Conservation (phyloP, 371 early-diverging fungal genomes). For the Blakeslea trispora region DNA sequence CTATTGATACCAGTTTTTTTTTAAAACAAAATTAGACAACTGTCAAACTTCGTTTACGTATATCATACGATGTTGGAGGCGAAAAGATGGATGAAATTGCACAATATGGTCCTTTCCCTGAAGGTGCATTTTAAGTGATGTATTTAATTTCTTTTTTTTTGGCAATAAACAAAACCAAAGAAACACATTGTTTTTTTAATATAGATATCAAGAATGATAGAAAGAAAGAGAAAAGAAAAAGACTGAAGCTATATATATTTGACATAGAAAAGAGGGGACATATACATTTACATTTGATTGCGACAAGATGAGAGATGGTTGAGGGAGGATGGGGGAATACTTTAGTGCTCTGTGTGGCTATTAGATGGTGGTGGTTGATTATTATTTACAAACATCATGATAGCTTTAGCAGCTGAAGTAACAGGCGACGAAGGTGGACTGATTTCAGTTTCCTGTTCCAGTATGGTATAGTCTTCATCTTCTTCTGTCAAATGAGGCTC, state of each 20-base stretch:
- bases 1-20: too few species aligned
- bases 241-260: background rate
- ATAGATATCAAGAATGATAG: background rate
- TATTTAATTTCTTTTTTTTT: background rate
- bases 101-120: constrained; percentile 79
- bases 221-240: background rate
- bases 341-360: background rate
- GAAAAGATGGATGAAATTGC: constrained; percentile 72
- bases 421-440: constrained; percentile 38
- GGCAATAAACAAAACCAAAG: background rate
- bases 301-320: background rate
- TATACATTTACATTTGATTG: background rate
- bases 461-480: constrained; percentile 5
- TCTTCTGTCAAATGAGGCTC: constrained; percentile 32
- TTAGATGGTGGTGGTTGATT: background rate
- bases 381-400: constrained; percentile 40
- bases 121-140: constrained; percentile 42
- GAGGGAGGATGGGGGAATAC: background rate
- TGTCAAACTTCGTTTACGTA: constrained; percentile 75
- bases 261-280: too few species aligned
- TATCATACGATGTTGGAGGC: constrained; percentile 63
- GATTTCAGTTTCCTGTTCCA: background rate
- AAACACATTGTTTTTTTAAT: too few species aligned
- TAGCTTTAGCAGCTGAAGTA: constrained; percentile 44
- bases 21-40: constrained; percentile 50